These are phyloP conservation scores for Lactarius vividus DNA, from an alignment of 768 basidiomycete genomes.

Conservation along the genomic window DNA sequence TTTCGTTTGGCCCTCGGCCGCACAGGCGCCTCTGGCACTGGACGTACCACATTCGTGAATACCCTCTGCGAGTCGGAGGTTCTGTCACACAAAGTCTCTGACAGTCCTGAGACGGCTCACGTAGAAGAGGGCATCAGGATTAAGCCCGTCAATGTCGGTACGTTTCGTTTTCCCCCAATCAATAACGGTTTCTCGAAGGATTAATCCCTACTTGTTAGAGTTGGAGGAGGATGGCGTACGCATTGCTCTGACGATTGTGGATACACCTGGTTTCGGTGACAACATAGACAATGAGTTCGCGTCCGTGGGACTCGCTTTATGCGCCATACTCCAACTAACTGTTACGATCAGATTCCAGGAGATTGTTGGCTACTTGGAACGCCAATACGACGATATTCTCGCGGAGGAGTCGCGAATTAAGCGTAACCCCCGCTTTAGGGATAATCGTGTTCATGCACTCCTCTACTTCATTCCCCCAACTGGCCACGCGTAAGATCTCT, in stretches of 20 bases:
- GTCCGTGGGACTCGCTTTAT: constrained; percentile 48
- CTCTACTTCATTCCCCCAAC: constrained; percentile 99
- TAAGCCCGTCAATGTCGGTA: constrained; percentile 92
- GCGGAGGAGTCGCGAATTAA: constrained; percentile 99
- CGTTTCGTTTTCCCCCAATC: constrained; percentile 32
- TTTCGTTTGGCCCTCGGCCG: constrained; percentile 19
- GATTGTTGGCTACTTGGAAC: constrained; percentile 93
- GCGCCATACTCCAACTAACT: constrained; percentile 1
- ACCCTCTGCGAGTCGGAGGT: constrained; percentile 97
- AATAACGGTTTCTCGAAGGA: neutral
- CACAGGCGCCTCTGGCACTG: constrained; percentile 93
- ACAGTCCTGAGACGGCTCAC: constrained; percentile 85
- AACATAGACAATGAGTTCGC: constrained; percentile 99
- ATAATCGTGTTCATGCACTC: constrained; percentile 94
- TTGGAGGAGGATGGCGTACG: constrained; percentile 98
- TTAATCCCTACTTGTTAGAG: constrained; percentile 48
- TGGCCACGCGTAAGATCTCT: constrained; percentile 77
- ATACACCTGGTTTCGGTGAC: constrained; percentile 98
- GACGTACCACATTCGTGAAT: constrained; percentile 98
- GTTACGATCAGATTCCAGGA: constrained; percentile 76
- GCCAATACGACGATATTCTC: constrained; percentile 98
- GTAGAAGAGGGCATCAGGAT: constrained; percentile 93
- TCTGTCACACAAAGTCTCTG: constrained; percentile 79
- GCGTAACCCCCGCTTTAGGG: constrained; percentile 98
- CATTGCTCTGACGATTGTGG: constrained; percentile 96